Base-by-base conservation (phyloP, 495 filamentous ascomycete genomes). In the Cryomyces minteri region DNA sequence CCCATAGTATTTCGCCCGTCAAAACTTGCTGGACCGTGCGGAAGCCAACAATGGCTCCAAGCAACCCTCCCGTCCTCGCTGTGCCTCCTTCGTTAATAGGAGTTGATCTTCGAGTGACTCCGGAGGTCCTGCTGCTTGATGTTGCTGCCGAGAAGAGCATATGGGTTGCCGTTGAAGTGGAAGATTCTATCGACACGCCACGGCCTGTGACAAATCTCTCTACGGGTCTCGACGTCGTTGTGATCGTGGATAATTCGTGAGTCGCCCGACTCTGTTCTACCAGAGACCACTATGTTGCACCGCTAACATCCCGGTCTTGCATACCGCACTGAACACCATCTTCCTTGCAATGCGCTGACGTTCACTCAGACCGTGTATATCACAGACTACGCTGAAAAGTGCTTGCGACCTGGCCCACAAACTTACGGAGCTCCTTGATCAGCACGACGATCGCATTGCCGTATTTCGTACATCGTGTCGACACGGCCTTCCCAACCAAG, bases 381-480 rank as follows among this genome's bases (percentile, higher is more conserved):
- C 44, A 4, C 44, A 10, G 11, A 32, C 32, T 8, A 40, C 18
- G 40, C 29, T 46, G 25, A 37, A 39, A 6, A 46, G 34, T 30
- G 31, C 37, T 10, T 40, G 31, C 44, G 34, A 40, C 6, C 11
- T 29, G 29, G 44, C 40, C 28, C 33, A 40, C 33, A 6, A 28
- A 12, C 12, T 46, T 4, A 31, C 44, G 6, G 28, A 31, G 14
- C n/a, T 40, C 3, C 25, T 46, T 18, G 29, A 29, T 4, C 5
- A 14, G 6, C 44, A 33, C n/a, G 31, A 46, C 14, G 44, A 46
- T 40, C 34, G 44, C 10, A 14, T 46, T 28, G 44, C 44, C 11
- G 44, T 46, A 4, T 46, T 46, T 40, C 40, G 44, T 32, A 40
- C 44, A n/a, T 10, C 5, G 10, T 40, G 34, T n/a, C 31, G 29